A percentile compares a stretch with the other conserved stretches of the same genome.
These are phyloP conservation scores for Ascochyta clinopodiicola DNA, from an alignment of 2,329 filamentous ascomycete genomes.

Conservation along the genomic window DNA sequence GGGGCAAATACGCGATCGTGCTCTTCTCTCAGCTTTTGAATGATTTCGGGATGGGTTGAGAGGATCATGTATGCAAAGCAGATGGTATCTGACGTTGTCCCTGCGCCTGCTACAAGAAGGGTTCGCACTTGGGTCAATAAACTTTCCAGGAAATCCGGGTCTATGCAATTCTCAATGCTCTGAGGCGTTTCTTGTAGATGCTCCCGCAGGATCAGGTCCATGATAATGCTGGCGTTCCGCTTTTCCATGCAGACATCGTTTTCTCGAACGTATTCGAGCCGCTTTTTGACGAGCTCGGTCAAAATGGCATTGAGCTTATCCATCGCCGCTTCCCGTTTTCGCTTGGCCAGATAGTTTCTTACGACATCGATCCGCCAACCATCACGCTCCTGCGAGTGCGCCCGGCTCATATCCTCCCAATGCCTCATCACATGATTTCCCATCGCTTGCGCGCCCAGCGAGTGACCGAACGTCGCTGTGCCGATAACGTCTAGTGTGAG, in stretches of 20 bases:
- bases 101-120: conserved; percentile 53
- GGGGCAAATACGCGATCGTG: conserved; percentile 60
- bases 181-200: conserved; percentile 28
- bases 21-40: conserved; percentile 52
- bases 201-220: conserved; percentile 45
- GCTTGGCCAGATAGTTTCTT: conserved; percentile 17
- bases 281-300: conserved; percentile 43
- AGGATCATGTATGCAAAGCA: conserved; percentile 42
- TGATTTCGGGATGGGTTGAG: conserved; percentile 34
- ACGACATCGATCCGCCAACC: conserved; percentile 27
- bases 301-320: conserved; percentile 44
- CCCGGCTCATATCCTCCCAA: conserved; percentile 28
- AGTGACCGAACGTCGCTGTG: conserved; percentile 33
- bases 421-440: conserved; percentile 26
- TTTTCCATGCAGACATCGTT: conserved; percentile 45
- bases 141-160: conserved; percentile 45
- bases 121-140: conserved; percentile 49
- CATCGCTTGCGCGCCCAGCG: conserved; percentile 33
- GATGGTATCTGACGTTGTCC: conserved; percentile 50
- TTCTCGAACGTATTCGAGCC: conserved; percentile 42
- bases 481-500: conserved; percentile 40
- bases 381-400: conserved; percentile 19
- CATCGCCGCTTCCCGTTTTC: conserved; percentile 16
- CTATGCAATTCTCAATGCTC: conserved; percentile 19
- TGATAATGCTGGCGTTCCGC: conserved; percentile 44